phyloP scores from a whole-genome alignment of 2,329 filamentous ascomycete genomes.

The Microcyclosporella mali region DNA sequence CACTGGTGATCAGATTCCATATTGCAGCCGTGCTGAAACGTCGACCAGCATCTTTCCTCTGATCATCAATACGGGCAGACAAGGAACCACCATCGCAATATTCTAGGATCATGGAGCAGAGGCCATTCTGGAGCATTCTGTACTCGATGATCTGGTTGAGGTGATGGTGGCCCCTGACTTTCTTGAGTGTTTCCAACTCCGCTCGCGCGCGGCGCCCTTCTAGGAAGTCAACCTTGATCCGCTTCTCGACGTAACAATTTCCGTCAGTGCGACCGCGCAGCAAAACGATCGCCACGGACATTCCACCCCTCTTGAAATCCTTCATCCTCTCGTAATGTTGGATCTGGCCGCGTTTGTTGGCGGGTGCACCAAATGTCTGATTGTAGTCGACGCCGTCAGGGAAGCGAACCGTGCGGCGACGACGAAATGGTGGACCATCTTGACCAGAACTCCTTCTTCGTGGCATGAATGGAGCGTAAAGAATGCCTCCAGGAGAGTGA shows the following conservation, averaged over 20 bases:
- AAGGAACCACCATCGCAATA: constrained; percentile 12
- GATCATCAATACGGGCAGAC: neutral
- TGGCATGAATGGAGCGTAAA: no score
- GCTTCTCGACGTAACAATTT: constrained; percentile 13
- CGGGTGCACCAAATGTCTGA: neutral
- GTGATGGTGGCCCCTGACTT: constrained; percentile 2
- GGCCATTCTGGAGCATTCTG: constrained; percentile 1
- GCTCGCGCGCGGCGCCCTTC: neutral
- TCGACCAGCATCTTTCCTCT: neutral
- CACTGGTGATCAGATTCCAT: constrained; percentile 11
- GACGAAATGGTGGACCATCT: neutral
- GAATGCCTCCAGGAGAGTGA: no score
- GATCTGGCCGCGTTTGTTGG: neutral
- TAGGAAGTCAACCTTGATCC: constrained; percentile 5
- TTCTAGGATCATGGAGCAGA: constrained; percentile 9
- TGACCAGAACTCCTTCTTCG: no score
- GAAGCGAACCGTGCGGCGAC: neutral
- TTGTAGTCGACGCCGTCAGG: neutral
- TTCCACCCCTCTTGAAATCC: constrained; percentile 5
- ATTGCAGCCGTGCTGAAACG: neutral
- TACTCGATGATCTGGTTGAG: constrained; percentile 8
- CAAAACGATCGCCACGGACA: constrained; percentile 8
- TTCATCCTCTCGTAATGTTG: constrained; percentile 7
- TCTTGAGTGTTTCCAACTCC: constrained; percentile 8
- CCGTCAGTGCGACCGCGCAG: constrained; percentile 6